Evolutionary conservation across 2,329 filamentous ascomycete species (phyloP).

Genomic region (Aspergillus fumigatiaffinis): DNA sequence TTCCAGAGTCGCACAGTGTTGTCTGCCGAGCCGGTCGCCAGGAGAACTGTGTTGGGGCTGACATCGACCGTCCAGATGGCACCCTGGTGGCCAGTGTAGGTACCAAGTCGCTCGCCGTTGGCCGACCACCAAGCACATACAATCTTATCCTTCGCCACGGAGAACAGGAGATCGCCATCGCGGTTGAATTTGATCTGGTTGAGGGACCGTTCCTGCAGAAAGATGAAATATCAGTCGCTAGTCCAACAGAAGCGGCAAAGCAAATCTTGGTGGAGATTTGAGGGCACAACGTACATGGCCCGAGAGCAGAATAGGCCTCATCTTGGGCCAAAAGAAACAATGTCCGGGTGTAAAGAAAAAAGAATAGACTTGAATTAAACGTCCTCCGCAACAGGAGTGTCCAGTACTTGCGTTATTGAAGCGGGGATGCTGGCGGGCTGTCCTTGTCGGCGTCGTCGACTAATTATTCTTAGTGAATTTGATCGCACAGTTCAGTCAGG

Average conservation of each 20-base stretch:
- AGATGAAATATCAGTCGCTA: slow-evolving; percentile 15
- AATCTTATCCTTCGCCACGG: slow-evolving; percentile 90
- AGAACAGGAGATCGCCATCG: slow-evolving; percentile 96
- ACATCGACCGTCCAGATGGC: slow-evolving; percentile 99
- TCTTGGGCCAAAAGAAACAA: slow-evolving; percentile 48
- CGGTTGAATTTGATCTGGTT: slow-evolving; percentile 94
- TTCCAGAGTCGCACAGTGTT: slow-evolving; percentile 99
- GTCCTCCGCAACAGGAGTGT: slow-evolving; percentile 22
- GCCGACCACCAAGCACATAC: slow-evolving; percentile 96
- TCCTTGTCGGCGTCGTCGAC: slow-evolving; percentile 27
- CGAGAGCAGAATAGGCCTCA: slow-evolving; percentile 94
- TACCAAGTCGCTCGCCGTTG: slow-evolving; percentile 96
- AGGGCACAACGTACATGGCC: slow-evolving; percentile 65
- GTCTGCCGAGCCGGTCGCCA: slow-evolving; percentile 94
- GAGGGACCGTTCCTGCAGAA: slow-evolving; percentile 73
- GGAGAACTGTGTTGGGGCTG: slow-evolving; percentile 83
- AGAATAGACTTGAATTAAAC: slow-evolving; percentile 9
- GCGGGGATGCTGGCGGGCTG: slow-evolving; percentile 23
- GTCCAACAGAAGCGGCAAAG: slow-evolving; percentile 1
- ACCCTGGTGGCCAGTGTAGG: slow-evolving; percentile 94
- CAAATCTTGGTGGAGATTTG: slow-evolving; percentile 5
- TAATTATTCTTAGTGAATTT: slow-evolving; percentile 34
- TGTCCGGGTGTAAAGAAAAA: slow-evolving; percentile 4
- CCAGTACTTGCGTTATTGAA: slow-evolving; percentile 16
- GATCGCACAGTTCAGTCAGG: slow-evolving; percentile 35